Evolutionary conservation across 2,329 filamentous ascomycete species (phyloP).

Genomic region (Calonectria pseudoreteaudii): DNA sequence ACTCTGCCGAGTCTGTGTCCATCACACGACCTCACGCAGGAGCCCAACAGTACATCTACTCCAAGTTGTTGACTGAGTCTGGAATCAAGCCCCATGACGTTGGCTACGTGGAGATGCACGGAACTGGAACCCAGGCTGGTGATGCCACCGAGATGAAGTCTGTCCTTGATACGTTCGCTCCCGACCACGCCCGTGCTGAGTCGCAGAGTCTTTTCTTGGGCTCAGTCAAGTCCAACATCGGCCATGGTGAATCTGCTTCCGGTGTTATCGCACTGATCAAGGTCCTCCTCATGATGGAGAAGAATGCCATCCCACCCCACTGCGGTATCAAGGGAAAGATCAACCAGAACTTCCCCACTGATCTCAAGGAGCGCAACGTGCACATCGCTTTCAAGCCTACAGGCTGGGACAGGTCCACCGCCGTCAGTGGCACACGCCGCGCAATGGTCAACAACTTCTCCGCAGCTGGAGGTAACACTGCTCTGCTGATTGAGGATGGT

Average conservation of each 20-base stretch:
- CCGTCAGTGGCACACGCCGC: conserved; percentile 50
- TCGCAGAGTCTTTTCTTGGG: conserved; percentile 63
- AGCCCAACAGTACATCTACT: conserved; percentile 71
- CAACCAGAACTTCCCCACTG: conserved; percentile 53
- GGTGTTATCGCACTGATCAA: conserved; percentile 66
- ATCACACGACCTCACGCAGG: conserved; percentile 78
- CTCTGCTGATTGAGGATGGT: conserved; percentile 69
- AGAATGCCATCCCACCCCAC: conserved; percentile 61
- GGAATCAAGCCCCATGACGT: conserved; percentile 81
- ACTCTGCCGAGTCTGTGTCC: conserved; percentile 75
- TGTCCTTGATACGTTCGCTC: conserved; percentile 71
- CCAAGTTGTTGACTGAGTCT: conserved; percentile 74
- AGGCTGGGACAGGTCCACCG: conserved; percentile 49
- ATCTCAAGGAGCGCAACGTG: conserved; percentile 51
- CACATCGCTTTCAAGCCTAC: conserved; percentile 64
- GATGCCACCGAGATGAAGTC: conserved; percentile 87
- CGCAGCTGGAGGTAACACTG: conserved; percentile 78
- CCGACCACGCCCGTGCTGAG: conserved; percentile 36
- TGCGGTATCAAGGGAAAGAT: conserved; percentile 61
- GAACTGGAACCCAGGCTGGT: conserved; percentile 88
- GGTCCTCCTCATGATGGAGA: conserved; percentile 60
- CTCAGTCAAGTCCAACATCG: conserved; percentile 73
- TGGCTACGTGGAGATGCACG: conserved; percentile 90
- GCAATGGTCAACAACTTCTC: conserved; percentile 76
- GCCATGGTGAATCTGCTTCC: conserved; percentile 72